Base-by-base conservation (phyloP, 169 alveolate species). In the Cryptosporidium andersoni region DNA sequence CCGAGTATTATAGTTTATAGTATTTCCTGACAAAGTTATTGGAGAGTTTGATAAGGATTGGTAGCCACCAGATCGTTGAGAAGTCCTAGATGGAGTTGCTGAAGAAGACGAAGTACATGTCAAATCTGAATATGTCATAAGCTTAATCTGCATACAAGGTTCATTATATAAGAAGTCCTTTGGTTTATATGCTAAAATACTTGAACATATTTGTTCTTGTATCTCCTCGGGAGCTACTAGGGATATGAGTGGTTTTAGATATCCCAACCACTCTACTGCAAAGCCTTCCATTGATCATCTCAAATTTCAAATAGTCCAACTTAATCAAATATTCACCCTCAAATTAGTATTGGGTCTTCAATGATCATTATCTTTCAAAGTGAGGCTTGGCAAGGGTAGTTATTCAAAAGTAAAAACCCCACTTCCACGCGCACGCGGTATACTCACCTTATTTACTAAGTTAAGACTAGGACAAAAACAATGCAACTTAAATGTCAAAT, bases 181-280 rank as follows among this genome's bases (percentile, higher is more conserved):
- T 42, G 85, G 85, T n/a, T 64, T 55, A 34, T 58, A 74, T 4
- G 74, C 55, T 34, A 47, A 4, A 34, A 74, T 74, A 47, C 85
- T 74, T 4, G 16, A 45, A 8, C 9, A 43, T 8, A 74, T 9
- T 25, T 45, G 40, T 11, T 74, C 85, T 12, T 74, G 85, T 14
- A 74, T 60, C 47, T 62, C 60, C 34, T 58, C 52, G 7, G 85
- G 85, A 14, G 85, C 85, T 8, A 74, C 74, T 36, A 74, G 51
- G 34, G 85, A 66, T 11, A 74, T 74, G 8, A 74, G 51, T n/a
- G 85, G 85, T 68, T 58, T 74, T 4, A 74, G 45, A 25, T 74
- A 74, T 11, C 85, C 85, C 34, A 58, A 68, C 85, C 85, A 74
- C 5, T 74, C 85, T 11, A 60, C 62, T 37, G 55, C 74, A 48